Base-by-base conservation (phyloP, 1,139 yeast genomes). In the Lodderomyces beijingensis region DNA sequence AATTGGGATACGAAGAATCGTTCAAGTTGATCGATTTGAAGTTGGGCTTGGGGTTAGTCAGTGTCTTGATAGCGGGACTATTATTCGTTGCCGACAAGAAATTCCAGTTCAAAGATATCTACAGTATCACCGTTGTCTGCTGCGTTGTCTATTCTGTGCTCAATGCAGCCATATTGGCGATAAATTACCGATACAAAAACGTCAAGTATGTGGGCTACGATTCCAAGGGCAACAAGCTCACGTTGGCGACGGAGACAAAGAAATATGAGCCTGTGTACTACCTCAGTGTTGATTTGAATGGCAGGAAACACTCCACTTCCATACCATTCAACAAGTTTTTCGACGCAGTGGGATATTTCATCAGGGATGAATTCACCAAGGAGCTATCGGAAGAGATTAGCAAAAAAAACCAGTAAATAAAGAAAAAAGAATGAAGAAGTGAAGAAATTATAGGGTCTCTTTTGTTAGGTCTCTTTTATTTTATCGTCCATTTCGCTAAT, bases 81-180 rank as follows among this genome's bases (percentile, higher is more conserved):
- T 73, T 87, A 37, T 87, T 74, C 50, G 65, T 68, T 37, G 53
- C 77, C 27, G 96, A 89, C 53, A 82, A 82, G 57, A 74, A 76
- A 42, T 62, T 65, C 38, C 51, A 60, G 16, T 74, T 74, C 47
- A 50, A 60, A 18, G 67, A 73, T 27, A 38, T 55, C 0, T 61
- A 53, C 36, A 54, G 56, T 35, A 46, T 62, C 16, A 55, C 63
- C 1, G 55, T 59, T 19, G 59, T 57, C 1, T 49, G 57, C 5
- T 43, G 71, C 7, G 66, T 75, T 3, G 73, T 81, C 2, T 88
- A 86, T 50, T 69, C 71, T 25, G 32, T 70, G 1, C 47, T 82
- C 16, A 74, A 82, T 31, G 61, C 53, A 2, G 51, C 66, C 6
- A 65, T 74, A 47, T 70, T 67, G 51, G 55, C 65, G 33, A 72